Evolutionary conservation across 768 basidiomycete species (phyloP).

Genomic region (Melanogaster broomeanus): DNA sequence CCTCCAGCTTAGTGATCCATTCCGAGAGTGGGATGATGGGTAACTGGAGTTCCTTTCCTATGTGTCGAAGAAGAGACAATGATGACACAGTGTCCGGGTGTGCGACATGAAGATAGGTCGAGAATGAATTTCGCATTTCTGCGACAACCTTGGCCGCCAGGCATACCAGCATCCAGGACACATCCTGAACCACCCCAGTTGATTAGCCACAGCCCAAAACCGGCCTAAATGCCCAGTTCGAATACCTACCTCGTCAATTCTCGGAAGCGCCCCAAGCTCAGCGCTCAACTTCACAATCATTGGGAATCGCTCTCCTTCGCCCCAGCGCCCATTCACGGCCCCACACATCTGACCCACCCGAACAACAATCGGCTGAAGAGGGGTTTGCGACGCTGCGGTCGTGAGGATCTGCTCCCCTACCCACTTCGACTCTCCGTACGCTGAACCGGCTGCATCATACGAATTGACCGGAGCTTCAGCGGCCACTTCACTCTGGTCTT

Average conservation of each 20-base stretch:
- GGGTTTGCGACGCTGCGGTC: conserved; percentile 14
- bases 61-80: conserved; percentile 6
- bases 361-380: conserved; percentile 27
- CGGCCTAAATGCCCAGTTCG: too few species aligned
- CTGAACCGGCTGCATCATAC: conserved; percentile 12
- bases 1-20: conserved; percentile 12
- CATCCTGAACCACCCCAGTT: neutral
- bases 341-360: conserved; percentile 42
- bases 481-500: neutral
- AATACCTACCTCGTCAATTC: conserved; percentile 19
- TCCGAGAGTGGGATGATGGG: conserved; percentile 11
- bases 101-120: conserved; percentile 8
- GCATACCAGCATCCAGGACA: conserved; percentile 18
- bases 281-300: conserved; percentile 26
- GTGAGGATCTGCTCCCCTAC: conserved; percentile 25
- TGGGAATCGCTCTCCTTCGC: conserved; percentile 39
- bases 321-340: conserved; percentile 39
- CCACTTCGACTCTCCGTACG: conserved; percentile 22
- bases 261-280: conserved; percentile 20
- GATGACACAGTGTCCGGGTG: conserved; percentile 12
- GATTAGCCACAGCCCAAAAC: neutral
- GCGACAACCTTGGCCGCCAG: conserved; percentile 12
- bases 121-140: conserved; percentile 13
- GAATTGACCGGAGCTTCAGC: conserved; percentile 1
- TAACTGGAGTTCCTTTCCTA: conserved; percentile 6